Percentiles rank a stretch among this genome's conserved stretches.
These are phyloP conservation scores for Chrysoporthe cubensis DNA, from an alignment of 2,329 filamentous ascomycete genomes.

Conservation along the genomic window DNA sequence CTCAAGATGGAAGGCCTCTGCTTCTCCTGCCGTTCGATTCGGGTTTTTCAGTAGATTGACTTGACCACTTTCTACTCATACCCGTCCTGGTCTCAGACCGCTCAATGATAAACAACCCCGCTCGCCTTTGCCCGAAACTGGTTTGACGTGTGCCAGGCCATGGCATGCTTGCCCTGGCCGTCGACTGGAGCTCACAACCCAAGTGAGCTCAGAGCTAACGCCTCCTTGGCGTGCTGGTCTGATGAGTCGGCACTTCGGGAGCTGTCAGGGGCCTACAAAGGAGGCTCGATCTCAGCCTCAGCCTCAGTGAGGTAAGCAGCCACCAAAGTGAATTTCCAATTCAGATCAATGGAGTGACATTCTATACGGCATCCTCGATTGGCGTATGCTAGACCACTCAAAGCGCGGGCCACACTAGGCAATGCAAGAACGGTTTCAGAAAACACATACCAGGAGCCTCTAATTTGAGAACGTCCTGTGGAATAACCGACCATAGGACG, in stretches of 20 bases:
- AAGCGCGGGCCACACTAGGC: background rate
- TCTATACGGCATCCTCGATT: background rate
- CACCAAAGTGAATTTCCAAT: background rate
- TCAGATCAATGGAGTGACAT: constrained; percentile 4
- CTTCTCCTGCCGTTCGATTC: background rate
- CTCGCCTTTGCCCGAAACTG: constrained; percentile 6
- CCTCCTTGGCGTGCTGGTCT: background rate
- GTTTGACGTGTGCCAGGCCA: constrained; percentile 6
- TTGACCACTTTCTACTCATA: too few species aligned
- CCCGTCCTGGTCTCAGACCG: background rate
- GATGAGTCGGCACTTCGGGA: background rate
- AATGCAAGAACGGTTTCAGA: too few species aligned
- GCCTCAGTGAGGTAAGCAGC: background rate
- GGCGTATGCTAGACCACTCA: background rate
- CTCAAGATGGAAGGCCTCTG: background rate
- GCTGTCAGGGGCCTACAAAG: background rate
- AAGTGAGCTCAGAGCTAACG: constrained; percentile 2
- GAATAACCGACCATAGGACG: too few species aligned
- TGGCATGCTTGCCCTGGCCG: background rate
- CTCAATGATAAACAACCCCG: background rate
- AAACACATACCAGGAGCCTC: too few species aligned
- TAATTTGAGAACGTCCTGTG: too few species aligned
- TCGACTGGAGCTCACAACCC: background rate
- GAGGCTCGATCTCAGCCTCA: background rate
- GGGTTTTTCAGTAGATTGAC: background rate